Base-by-base conservation (phyloP, 1,284 basidiomycete species). In the Rhodotorula glutinis region DNA sequence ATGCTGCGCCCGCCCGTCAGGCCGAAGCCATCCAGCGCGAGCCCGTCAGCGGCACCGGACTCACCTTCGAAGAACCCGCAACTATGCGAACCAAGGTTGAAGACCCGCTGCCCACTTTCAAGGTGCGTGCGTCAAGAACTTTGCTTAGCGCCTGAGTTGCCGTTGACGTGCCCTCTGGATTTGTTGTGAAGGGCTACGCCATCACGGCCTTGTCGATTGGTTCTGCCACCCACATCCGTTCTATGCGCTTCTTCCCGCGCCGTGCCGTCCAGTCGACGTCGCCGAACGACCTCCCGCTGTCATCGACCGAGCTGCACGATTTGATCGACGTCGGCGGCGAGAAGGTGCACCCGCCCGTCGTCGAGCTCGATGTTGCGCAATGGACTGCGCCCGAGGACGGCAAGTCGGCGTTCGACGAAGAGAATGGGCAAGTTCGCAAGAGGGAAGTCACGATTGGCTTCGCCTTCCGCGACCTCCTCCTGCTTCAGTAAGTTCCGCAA, bases 401-500 rank as follows among this genome's bases (percentile, higher is more conserved):
- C 21, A 27, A 23, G 23, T 29, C 13, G 29, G 59, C 10, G 2
- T 29, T 25, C 10, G 23, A 41, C 29, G 51, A 53, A 38, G 47
- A 58, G 29, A 30, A 43, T 14, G 29, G 43, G 30, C 30, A 10
- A 51, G 58, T 60, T 25, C 43, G 23, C 2, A 53, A n/a, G 41
- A 56, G 66, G 44, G 49, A 60, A 27, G 54, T 43, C 1, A 67
- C 62, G 21, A 43, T 67, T 43, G 66, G 58, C 0, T 57, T 67
- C 25, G 52, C 55, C 21, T 67, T 67, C 38, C 55, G 57, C 33
- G 66, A 67, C 14, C 5, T 67, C 11, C 55, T 67, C 9, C 60
- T 63, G 27, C 54, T 62, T 9, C 52, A 56, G 66, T 67, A 13
- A 30, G 65, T 49, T 38, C 30, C 33, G 8, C 23, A 23, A 13